phyloP scores from a whole-genome alignment of 495 filamentous ascomycete species.

The Neurospora sp. region DNA sequence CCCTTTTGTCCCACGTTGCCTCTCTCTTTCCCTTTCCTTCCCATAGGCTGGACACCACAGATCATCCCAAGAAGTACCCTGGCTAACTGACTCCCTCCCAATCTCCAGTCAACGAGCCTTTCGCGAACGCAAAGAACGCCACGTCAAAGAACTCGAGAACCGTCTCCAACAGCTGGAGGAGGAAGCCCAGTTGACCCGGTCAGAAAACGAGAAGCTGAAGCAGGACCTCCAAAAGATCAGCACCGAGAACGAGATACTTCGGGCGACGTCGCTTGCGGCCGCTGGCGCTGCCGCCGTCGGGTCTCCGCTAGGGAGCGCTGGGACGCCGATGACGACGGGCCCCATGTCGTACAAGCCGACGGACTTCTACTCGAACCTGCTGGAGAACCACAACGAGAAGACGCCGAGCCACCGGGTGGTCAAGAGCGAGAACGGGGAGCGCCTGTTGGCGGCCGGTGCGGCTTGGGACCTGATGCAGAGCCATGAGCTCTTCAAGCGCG shows the following conservation, averaged over 20 bases:
- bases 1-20: not conserved
- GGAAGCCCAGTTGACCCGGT: slow-evolving; percentile 29
- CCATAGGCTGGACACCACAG: not conserved
- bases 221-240: slow-evolving; percentile 67
- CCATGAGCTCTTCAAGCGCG: slow-evolving; percentile 69
- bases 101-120: slow-evolving; percentile 78
- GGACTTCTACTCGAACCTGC: slow-evolving; percentile 53
- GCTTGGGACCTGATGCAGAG: slow-evolving; percentile 88
- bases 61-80: not conserved
- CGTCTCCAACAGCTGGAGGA: slow-evolving; percentile 69
- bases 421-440: slow-evolving; percentile 59
- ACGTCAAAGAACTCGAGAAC: slow-evolving; percentile 83
- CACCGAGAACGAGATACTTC: slow-evolving; percentile 90
- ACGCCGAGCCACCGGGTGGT: slow-evolving; percentile 60
- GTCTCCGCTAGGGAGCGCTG: slow-evolving; percentile 15
- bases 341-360: slow-evolving; percentile 66
- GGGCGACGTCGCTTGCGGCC: slow-evolving; percentile 52
- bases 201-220: slow-evolving; percentile 76
- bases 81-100: slow-evolving; percentile 5
- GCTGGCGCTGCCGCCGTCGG: slow-evolving; percentile 10
- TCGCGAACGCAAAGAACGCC: slow-evolving; percentile 90
- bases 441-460: slow-evolving; percentile 65
- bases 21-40: not conserved
- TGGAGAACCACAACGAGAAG: slow-evolving; percentile 47
- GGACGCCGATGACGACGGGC: slow-evolving; percentile 41